Evolutionary conservation across 805 yeast genomes (phyloP).

Genomic region (Monosporozyma aquatica): DNA sequence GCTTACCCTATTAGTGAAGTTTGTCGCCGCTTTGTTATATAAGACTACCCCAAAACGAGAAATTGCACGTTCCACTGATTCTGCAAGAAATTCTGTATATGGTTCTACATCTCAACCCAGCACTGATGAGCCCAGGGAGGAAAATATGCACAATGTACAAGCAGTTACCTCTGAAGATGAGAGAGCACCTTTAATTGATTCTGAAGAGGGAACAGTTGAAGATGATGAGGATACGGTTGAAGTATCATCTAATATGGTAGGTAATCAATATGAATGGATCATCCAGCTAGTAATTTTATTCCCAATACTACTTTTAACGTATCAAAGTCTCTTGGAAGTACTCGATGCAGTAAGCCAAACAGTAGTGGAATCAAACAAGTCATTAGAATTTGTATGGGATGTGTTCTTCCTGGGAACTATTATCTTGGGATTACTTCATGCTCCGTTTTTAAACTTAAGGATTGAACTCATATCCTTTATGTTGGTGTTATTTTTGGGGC

Average conservation of each 20-base stretch:
- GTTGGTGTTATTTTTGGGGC: not conserved
- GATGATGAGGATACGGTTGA: not conserved
- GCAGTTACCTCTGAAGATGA: conserved; percentile 16
- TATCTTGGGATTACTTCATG: conserved; percentile 16
- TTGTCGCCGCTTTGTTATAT: conserved; percentile 2
- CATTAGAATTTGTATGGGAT: conserved; percentile 33
- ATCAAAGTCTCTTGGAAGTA: conserved; percentile 39
- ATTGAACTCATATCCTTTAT: not conserved
- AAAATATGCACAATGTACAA: not conserved
- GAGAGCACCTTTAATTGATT: conserved; percentile 27
- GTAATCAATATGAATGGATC: conserved; percentile 64
- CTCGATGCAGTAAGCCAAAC: conserved; percentile 52
- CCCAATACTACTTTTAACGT: conserved; percentile 53
- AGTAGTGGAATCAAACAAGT: conserved; percentile 50
- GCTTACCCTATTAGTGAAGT: conserved; percentile 2
- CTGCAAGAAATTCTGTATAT: not conserved
- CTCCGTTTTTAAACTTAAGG: conserved; percentile 4
- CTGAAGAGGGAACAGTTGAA: not conserved
- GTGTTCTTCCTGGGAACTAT: conserved; percentile 30
- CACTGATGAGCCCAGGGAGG: conserved; percentile 1
- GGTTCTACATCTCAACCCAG: not conserved
- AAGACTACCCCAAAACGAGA: not conserved
- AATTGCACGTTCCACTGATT: not conserved
- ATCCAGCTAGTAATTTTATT: conserved; percentile 60
- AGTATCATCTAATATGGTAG: not conserved